Base-by-base conservation (phyloP, 1,284 basidiomycete species). In the Cryptococcus sp. region DNA sequence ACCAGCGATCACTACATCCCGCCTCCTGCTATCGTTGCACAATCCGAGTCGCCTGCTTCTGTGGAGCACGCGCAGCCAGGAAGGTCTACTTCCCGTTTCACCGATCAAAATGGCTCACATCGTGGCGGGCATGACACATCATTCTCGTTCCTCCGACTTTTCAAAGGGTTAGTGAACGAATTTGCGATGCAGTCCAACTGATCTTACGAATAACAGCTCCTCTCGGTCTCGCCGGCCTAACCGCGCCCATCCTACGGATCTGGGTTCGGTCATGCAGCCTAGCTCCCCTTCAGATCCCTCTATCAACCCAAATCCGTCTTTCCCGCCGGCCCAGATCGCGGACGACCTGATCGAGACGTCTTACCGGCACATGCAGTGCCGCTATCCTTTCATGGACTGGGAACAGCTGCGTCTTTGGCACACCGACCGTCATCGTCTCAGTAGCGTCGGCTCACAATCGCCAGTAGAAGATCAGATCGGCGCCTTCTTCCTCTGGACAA, bases 311-410 rank as follows among this genome's bases (percentile, higher is more conserved):
- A 46, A 61, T 38, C 62, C 62, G 2, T 15, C 23, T 15, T 26
- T 59, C 13, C 62, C 62, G 6, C 37, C 55, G 2, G 15, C 41
- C 25, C 43, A 38, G 5, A 29, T 54, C 46, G 55, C 50, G n/a
- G 48, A 65, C 5, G 38, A 47, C n/a, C 29, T 62, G 16, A 11
- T 59, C 23, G 10, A 43, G 29, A 34, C 46, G 13, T 39, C 59
- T 13, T 62, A 62, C 22, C 46, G 39, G 2, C 61, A 62, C 39
- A 29, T 62, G 10, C 61, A 62, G 45, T 55, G 50, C 17, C 61
- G 61, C 3, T 62, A 62, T 48, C 54, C 61, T 2, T 62, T 62
- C 29, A 16, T 62, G 25, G 61, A 62, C 44, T 62, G 61, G 61
- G 26, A 38, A 20, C 54, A 51, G 25, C 34, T 62, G 6, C 53